phyloP scores from a whole-genome alignment of 306 rosid genomes.

The Calophaca sinica region DNA sequence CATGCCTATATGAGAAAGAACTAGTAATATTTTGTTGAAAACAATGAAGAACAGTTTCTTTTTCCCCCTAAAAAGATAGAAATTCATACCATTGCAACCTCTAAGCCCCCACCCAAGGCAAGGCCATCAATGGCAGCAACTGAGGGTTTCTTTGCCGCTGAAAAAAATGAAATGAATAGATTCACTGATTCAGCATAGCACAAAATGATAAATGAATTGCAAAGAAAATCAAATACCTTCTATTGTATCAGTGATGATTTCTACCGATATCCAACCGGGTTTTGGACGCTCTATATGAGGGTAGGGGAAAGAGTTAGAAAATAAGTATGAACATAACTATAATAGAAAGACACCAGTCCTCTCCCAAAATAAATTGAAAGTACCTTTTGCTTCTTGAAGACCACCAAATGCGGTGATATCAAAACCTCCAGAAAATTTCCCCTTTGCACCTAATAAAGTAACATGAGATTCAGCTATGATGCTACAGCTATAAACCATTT shows the following conservation, averaged over 20 bases:
- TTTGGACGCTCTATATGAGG: constrained; percentile 52
- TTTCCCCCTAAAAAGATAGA: constrained; percentile 24
- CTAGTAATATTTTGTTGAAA: constrained; percentile 18
- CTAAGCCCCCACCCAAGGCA: constrained; percentile 98
- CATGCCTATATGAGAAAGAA: constrained; percentile 67
- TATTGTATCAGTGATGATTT: constrained; percentile 69
- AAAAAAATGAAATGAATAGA: constrained; percentile 40
- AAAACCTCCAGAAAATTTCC: constrained; percentile 97
- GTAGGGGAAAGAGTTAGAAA: constrained; percentile 32
- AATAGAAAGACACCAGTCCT: constrained; percentile 19
- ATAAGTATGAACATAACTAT: constrained; percentile 18
- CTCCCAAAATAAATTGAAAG: constrained; percentile 22
- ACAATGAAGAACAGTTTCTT: neutral
- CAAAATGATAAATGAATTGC: constrained; percentile 6
- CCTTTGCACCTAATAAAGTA: constrained; percentile 73
- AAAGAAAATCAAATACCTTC: constrained; percentile 65
- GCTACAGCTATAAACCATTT: constrained; percentile 16
- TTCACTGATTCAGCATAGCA: constrained; percentile 25
- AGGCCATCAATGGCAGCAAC: constrained; percentile 99
- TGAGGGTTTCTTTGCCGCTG: constrained; percentile 85
- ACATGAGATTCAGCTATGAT: constrained; percentile 37
- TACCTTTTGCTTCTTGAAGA: constrained; percentile 67
- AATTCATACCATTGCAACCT: constrained; percentile 88
- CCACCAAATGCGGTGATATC: constrained; percentile 82
- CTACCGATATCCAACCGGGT: constrained; percentile 76